Evolutionary conservation across 441 rosid genomes (phyloP).

Genomic region (Pelargonium cotyledonis): DNA sequence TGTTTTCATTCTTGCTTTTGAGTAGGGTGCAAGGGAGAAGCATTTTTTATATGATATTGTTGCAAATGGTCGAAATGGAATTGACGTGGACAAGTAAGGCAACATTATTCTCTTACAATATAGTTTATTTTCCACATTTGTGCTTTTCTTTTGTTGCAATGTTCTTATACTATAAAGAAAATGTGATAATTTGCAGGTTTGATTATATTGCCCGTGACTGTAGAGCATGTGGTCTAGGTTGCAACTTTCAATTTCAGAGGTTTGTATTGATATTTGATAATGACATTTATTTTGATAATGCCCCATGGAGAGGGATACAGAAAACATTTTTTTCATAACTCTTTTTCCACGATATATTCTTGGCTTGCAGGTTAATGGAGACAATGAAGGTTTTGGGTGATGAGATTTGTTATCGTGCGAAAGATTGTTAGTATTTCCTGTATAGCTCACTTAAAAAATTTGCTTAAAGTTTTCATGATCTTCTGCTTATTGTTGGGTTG

Average conservation of each 20-base stretch:
- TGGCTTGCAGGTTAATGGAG: slow-evolving; percentile 66
- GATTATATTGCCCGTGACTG: slow-evolving; percentile 86
- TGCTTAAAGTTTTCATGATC: background rate
- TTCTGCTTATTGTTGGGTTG: slow-evolving; percentile 18
- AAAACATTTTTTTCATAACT: background rate
- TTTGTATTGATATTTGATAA: slow-evolving; percentile 16
- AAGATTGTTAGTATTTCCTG: slow-evolving; percentile 60
- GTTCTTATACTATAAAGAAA: background rate
- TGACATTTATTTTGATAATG: background rate
- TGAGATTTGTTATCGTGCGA: slow-evolving; percentile 90
- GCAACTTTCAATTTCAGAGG: slow-evolving; percentile 79
- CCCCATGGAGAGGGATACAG: background rate
- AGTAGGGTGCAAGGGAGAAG: slow-evolving; percentile 38
- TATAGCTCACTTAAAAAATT: background rate
- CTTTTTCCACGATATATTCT: slow-evolving; percentile 9
- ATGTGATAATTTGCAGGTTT: slow-evolving; percentile 43
- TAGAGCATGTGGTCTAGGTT: slow-evolving; percentile 89
- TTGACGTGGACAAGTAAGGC: slow-evolving; percentile 88
- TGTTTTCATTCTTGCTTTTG: slow-evolving; percentile 13
- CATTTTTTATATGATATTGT: slow-evolving; percentile 86
- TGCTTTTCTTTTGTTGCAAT: background rate
- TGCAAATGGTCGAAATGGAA: slow-evolving; percentile 95
- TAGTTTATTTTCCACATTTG: background rate
- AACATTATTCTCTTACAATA: background rate
- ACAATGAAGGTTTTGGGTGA: slow-evolving; percentile 77